phyloP scores from a whole-genome alignment of 805 yeast species.

The Myxozyma melibiosi region DNA sequence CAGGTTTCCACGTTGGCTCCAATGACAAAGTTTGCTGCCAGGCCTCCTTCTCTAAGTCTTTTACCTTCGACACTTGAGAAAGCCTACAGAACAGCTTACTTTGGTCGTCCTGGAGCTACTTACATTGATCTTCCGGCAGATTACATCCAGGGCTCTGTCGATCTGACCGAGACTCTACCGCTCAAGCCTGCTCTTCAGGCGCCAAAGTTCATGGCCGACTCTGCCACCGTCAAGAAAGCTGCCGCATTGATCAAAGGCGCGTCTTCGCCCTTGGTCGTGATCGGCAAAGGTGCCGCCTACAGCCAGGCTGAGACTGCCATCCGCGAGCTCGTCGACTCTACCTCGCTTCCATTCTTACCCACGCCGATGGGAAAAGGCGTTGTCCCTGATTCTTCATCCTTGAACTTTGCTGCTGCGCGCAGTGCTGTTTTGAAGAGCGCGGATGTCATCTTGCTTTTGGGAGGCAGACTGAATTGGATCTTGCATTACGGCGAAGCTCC shows the following conservation, averaged over 20 bases:
- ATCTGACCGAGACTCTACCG: constrained; percentile 3
- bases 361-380: constrained; percentile 84
- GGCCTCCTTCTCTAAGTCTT: constrained; percentile 44
- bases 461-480: constrained; percentile 75
- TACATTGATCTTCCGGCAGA: constrained; percentile 70
- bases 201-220: constrained; percentile 47
- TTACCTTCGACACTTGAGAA: constrained; percentile 49
- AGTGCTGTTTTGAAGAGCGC: constrained; percentile 59
- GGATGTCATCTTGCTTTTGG: constrained; percentile 61
- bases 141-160: constrained; percentile 47
- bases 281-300: constrained; percentile 70
- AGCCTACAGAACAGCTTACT: constrained; percentile 50
- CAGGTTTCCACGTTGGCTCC: constrained; percentile 55
- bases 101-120: constrained; percentile 62
- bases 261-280: constrained; percentile 54
- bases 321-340: constrained; percentile 47
- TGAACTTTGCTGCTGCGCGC: constrained; percentile 65
- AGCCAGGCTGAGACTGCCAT: constrained; percentile 48
- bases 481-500: constrained; percentile 66
- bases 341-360: constrained; percentile 61
- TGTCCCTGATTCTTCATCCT: constrained; percentile 50
- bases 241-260: constrained; percentile 44
- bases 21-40: constrained; percentile 56
- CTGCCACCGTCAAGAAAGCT: constrained; percentile 43
- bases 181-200: constrained; percentile 32